Evolutionary conservation across 2,329 filamentous ascomycete species (phyloP), one percentile per base, ranked within the genome.

Genomic region (Colletotrichum lupini): DNA sequence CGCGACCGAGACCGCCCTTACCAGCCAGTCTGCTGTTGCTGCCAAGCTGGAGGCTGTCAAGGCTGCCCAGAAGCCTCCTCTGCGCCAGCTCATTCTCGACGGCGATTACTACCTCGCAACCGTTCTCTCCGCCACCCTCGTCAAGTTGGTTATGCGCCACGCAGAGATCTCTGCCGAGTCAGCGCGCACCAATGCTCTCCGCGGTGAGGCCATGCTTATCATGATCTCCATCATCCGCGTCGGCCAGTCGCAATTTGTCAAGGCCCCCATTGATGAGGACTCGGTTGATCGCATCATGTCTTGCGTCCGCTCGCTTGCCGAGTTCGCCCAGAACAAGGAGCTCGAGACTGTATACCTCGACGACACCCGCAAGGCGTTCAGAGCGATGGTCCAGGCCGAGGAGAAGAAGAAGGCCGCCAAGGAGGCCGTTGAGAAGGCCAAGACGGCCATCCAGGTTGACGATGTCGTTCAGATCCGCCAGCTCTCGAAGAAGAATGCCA

Each of bases 221-320:
- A 98, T 98, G 95, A 98, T 99, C 78, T 98, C 97, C 5, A 97
- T 99, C 77, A 95, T 99, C 77, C 95, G 97, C 62, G 97, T 98
- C 74, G 97, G 97, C 53, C 97, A 99, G 84, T 98, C 96, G n/a
- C 95, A 98, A 76, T 99, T 99, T 77, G 97, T 97, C 80, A 98
- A 98, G 86, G 93, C 95, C 1, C 94, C 95, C 2, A 98, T 99
- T 76, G 97, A 99, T 75, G 97, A 99, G 82, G 97, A 99, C 82
- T 98, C 97, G 0, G 91, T 98, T n/a, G 97, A 99, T 82, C 92
- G 97, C 78, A 96, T 99, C 82, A 98, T 99, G 97, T 95, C 95
- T 52, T 98, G 96, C 81, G 94, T 99, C 37, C 92, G 96, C 74
- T 97, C 95, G 8, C 88, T 99, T 32, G 94, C 95, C 5, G 95